Evolutionary conservation across 441 rosid species (phyloP).

Genomic region (Erodium chrysanthum): DNA sequence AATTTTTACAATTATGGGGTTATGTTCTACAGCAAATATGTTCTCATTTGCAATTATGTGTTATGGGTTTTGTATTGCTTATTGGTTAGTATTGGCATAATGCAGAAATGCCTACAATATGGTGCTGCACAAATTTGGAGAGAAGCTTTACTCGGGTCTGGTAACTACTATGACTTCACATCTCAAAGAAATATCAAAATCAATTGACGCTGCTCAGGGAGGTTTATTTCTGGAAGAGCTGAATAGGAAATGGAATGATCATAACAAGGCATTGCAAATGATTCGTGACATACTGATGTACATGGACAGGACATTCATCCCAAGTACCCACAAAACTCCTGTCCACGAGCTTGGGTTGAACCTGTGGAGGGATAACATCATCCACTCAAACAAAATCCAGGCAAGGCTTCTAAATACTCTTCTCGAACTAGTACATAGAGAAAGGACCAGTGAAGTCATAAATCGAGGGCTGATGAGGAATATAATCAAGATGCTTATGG

Average conservation of each 20-base stretch:
- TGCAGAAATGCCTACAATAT: constrained; percentile 51
- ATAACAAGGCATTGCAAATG: constrained; percentile 41
- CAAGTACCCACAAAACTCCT: constrained; percentile 40
- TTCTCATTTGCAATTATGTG: no score
- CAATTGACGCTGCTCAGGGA: constrained; percentile 24
- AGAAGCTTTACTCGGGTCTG: constrained; percentile 66
- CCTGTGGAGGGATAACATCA: no score
- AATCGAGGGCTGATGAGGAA: constrained; percentile 19
- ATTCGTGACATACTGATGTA: constrained; percentile 68
- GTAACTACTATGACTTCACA: constrained; percentile 75
- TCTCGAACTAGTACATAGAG: constrained; percentile 57
- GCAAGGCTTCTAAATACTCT: no score
- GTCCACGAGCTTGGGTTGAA: no score
- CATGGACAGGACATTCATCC: constrained; percentile 35
- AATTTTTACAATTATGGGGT: no score
- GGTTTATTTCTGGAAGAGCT: no score
- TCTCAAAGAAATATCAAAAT: constrained; percentile 66
- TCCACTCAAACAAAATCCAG: no score
- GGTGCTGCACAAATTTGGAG: constrained; percentile 28
- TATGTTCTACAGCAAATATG: no score
- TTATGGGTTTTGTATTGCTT: neutral
- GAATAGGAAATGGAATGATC: no score
- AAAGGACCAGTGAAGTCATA: constrained; percentile 77
- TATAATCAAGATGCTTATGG: no score
- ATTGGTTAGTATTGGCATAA: constrained; percentile 12